Percentiles rank a stretch among this genome's conserved stretches.
Conservation (phyloP, 495 filamentous ascomycete species). For the Penicillium silybi region DNA sequence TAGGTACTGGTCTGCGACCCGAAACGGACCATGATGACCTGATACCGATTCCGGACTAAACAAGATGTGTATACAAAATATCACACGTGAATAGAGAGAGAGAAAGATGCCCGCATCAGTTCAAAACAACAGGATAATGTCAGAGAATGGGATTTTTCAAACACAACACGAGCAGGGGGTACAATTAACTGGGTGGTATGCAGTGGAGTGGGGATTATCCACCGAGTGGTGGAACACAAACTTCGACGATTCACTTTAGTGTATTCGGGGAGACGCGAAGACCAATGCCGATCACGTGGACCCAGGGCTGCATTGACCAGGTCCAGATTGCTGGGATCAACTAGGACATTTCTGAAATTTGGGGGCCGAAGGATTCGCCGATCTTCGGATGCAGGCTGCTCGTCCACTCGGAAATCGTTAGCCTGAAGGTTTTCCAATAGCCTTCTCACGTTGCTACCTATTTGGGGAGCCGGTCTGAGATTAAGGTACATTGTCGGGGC, state of each 20-base stretch:
- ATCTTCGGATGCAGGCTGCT: not conserved
- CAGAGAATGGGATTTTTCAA: not conserved
- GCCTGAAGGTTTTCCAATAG: not conserved
- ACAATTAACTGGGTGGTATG: constrained; percentile 1
- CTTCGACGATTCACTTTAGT: not conserved
- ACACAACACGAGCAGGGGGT: constrained; percentile 3
- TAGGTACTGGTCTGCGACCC: constrained; percentile 34
- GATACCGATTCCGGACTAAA: not conserved
- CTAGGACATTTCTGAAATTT: not conserved
- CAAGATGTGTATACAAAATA: not conserved
- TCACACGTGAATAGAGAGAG: not conserved
- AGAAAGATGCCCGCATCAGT: not conserved
- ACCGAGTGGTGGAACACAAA: not conserved
- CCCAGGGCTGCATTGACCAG: not conserved
- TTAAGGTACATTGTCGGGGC: not conserved
- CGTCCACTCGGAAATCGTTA: not conserved
- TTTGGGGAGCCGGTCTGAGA: not conserved
- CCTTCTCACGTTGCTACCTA: not conserved
- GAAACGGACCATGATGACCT: constrained; percentile 17
- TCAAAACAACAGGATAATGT: not conserved
- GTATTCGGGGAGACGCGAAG: not conserved
- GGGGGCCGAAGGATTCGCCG: not conserved
- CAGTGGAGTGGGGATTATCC: constrained; percentile 4
- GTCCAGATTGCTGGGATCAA: not conserved
- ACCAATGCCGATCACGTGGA: not conserved